A percentile compares a stretch with the other conserved stretches of the same genome.
phyloP scores from a whole-genome alignment of 306 rosid species.

The Begonia peltatifolia region DNA sequence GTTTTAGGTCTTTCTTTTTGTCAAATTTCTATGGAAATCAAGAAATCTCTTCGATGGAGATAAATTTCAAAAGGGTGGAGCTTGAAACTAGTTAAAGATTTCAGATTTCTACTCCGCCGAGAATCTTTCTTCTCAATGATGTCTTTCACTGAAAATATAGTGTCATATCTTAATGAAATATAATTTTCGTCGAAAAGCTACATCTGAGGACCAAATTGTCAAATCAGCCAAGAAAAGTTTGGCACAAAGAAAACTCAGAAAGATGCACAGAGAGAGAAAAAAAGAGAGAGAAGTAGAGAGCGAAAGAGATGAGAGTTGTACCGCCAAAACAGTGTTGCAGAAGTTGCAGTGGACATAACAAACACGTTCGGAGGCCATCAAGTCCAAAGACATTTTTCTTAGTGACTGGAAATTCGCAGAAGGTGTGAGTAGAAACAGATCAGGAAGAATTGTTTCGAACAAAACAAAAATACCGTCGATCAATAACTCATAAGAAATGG shows the following conservation, averaged over 20 bases:
- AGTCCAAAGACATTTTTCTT: constrained; percentile 64
- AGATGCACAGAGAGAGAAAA: constrained; percentile 8
- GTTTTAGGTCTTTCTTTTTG: neutral
- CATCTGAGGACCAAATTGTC: constrained; percentile 13
- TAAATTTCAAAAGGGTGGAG: too few species aligned
- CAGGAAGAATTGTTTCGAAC: constrained; percentile 6
- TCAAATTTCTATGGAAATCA: constrained; percentile 10
- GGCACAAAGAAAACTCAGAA: constrained; percentile 17
- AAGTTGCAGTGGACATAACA: constrained; percentile 99
- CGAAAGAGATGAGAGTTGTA: constrained; percentile 30
- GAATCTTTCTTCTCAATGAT: too few species aligned
- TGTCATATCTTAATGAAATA: neutral
- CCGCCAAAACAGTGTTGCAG: constrained; percentile 99
- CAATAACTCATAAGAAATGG: constrained; percentile 12
- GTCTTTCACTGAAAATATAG: constrained; percentile 5
- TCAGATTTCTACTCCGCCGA: too few species aligned
- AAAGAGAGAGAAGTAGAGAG: constrained; percentile 5
- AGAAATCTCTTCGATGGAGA: constrained; percentile 1
- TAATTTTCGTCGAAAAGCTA: constrained; percentile 2
- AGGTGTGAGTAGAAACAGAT: constrained; percentile 6
- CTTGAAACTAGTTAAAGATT: neutral
- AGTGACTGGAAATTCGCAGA: neutral
- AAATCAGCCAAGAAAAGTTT: constrained; percentile 17
- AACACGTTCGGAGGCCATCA: constrained; percentile 91
- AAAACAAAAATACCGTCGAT: constrained; percentile 12